Evolutionary conservation across 805 yeast species (phyloP), one percentile per base, ranked within the genome.

Genomic region (Cyberlindnera nakhonratchasimensis): DNA sequence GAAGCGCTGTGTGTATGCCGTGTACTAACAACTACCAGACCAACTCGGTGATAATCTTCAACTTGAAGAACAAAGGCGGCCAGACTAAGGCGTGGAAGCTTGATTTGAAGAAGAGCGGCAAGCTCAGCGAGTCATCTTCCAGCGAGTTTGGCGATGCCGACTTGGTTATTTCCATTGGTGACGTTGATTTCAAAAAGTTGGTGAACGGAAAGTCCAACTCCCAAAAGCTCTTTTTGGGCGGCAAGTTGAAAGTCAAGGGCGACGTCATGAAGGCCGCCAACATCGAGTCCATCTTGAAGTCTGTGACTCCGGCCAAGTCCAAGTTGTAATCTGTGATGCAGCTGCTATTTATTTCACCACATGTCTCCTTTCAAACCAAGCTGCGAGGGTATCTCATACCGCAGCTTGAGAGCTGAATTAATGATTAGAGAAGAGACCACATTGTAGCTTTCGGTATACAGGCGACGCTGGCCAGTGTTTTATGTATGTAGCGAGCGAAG

Each of bases 181-280:
- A 86, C 57, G 73, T 75, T 43, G 85, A 84, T 62, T 79, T 87
- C 54, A 80, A 74, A 53, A 79, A 75, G 61, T 74, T 87, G 53
- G 84, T 84, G 40, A 67, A 71, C 47, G 95, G 95, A 48, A 84
- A 86, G 72, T 80, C 88, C 50, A 82, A 82, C 63, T 87, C 95
- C 35, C 95, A 87, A 66, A 82, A 80, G 68, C 74, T 87, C 58
- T 87, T 86, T 65, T 77, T 87, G 84, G 69, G 75, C 55, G 96
- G 96, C 31, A 83, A 82, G 65, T 76, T 87, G 64, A 86, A 86
- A 74, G 81, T 87, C 51, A 85, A 82, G 72, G 96, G 96, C 52
- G 86, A 88, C 69, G 82, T 87, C 69, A 84, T 84, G 90, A 87
- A 87, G 73, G 95, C 95, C 41, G 77, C 90, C 34, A 77, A 78